Evolutionary conservation across 257 asterid genomes (phyloP), one percentile per base, ranked within the genome.

Genomic region (Solanum piurae): DNA sequence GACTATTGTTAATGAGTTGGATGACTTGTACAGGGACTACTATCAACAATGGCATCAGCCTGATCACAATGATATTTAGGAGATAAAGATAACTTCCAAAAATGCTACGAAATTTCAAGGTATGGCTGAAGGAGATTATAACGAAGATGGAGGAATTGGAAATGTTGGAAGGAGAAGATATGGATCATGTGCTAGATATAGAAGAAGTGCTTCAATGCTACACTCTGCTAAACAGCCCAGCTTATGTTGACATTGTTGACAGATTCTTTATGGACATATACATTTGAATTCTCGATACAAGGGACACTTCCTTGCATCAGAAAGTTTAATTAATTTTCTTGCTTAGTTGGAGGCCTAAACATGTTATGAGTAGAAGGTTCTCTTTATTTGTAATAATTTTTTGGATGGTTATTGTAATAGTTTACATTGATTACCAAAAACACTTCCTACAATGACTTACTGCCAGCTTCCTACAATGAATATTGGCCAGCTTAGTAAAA

Each of bases 181-280:
- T 87, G 58, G 98, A 96, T 89, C 97, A 96, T 80, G 94, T 90
- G 80, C 44, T 92, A 89, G 99, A 96, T 86, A 87, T 96, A 49
- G 98, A 95, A 87, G 99, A 96, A 90, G 98, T 93, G 82, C 91
- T 96, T 37, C 94, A 95, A 87, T 89, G 89, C 92, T 95, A 96
- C 89, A 93, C 95, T 44, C 89, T 91, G 21, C 96, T 96, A 29
- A 96, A 87, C 69, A 89, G 96, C 91, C 98, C 98, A 14, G 90
- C 90, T 87, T 96, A 93, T 87, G 88, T 77, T 3, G 96, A 92
- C 58, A 93, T 94, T 62, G 94, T 95, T 12, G 95, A 94, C 87
- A 86, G 92, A 20, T 92, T 95, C 85, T 94, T 94, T 90, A 89
- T 88, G 90, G 97, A 94, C 68, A 91, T 93, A 94, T 89, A 93